Evolutionary conservation across 345 rosid species (phyloP).

Genomic region (Salix dunnii): DNA sequence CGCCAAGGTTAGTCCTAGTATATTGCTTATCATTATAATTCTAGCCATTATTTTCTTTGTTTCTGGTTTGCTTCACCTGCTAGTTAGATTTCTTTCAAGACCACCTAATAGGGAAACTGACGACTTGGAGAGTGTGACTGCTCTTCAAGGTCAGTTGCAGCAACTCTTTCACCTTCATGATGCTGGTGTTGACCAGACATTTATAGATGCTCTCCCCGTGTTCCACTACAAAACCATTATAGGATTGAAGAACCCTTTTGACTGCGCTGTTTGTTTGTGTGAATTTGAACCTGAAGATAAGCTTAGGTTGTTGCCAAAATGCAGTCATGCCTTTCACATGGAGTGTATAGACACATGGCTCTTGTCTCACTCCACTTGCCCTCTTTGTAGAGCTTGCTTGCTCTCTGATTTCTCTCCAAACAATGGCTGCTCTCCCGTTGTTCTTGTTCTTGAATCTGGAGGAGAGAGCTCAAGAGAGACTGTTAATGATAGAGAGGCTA

Average conservation of each 20-base stretch:
- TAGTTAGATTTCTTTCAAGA: slow-evolving; percentile 70
- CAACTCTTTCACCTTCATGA: slow-evolving; percentile 96
- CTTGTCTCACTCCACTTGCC: slow-evolving; percentile 97
- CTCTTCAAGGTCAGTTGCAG: slow-evolving; percentile 93
- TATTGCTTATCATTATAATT: slow-evolving; percentile 72
- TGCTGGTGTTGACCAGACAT: slow-evolving; percentile 91
- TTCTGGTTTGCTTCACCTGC: slow-evolving; percentile 86
- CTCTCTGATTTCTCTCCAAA: slow-evolving; percentile 65
- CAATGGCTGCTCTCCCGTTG: slow-evolving; percentile 46
- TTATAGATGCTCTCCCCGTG: slow-evolving; percentile 91
- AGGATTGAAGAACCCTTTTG: slow-evolving; percentile 74
- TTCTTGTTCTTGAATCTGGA: slow-evolving; percentile 85
- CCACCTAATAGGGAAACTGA: slow-evolving; percentile 62
- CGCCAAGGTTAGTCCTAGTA: slow-evolving; percentile 71
- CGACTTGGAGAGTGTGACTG: slow-evolving; percentile 61
- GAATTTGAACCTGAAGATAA: slow-evolving; percentile 87
- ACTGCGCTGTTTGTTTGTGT: slow-evolving; percentile 96
- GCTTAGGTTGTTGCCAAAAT: slow-evolving; percentile 92
- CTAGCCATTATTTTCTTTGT: slow-evolving; percentile 84
- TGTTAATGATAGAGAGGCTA: slow-evolving; percentile 40
- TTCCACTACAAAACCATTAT: slow-evolving; percentile 78
- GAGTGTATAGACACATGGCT: slow-evolving; percentile 99
- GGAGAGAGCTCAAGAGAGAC: slow-evolving; percentile 84
- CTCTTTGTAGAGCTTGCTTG: slow-evolving; percentile 79
- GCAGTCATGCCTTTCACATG: slow-evolving; percentile 98